Evolutionary conservation across 306 rosid genomes (phyloP).

Genomic region (Rosa multiflora): DNA sequence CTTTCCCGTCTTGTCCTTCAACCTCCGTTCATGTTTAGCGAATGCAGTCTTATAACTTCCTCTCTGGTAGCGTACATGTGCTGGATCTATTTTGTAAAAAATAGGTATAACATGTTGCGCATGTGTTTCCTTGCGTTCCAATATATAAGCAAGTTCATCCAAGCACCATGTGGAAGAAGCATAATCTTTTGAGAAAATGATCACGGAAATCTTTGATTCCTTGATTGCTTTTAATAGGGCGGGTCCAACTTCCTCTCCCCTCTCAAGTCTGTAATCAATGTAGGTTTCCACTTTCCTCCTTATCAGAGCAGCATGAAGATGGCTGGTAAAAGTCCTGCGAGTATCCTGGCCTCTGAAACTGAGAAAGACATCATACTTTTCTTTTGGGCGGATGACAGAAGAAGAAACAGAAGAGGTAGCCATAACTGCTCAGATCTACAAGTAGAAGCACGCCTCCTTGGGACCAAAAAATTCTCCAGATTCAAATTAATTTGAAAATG

Average conservation of each 20-base stretch:
- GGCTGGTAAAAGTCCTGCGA: too few relatives aligned
- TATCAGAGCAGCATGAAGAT: neutral
- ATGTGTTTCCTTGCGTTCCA: neutral
- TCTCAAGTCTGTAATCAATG: neutral
- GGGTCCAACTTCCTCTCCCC: slow-evolving; percentile 9
- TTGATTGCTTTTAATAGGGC: slow-evolving; percentile 5
- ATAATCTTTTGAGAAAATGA: slow-evolving; percentile 21
- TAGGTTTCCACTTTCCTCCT: neutral
- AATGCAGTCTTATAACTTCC: neutral
- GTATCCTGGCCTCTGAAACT: too few relatives aligned
- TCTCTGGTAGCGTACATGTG: neutral
- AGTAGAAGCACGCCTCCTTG: too few relatives aligned
- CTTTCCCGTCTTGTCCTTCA: neutral
- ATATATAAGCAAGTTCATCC: slow-evolving; percentile 21
- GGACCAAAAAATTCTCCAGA: too few relatives aligned
- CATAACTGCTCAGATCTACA: too few relatives aligned
- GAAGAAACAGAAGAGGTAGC: too few relatives aligned
- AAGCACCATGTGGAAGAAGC: slow-evolving; percentile 25
- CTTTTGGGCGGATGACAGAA: too few relatives aligned
- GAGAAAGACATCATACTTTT: too few relatives aligned
- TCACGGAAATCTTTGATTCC: neutral
- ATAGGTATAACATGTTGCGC: neutral
- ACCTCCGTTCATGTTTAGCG: neutral
- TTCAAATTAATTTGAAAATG: too few relatives aligned
- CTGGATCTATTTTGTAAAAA: neutral